These are phyloP conservation scores for Backusella psychrophila DNA, from an alignment of 192 early-diverging fungal genomes.

Conservation along the genomic window DNA sequence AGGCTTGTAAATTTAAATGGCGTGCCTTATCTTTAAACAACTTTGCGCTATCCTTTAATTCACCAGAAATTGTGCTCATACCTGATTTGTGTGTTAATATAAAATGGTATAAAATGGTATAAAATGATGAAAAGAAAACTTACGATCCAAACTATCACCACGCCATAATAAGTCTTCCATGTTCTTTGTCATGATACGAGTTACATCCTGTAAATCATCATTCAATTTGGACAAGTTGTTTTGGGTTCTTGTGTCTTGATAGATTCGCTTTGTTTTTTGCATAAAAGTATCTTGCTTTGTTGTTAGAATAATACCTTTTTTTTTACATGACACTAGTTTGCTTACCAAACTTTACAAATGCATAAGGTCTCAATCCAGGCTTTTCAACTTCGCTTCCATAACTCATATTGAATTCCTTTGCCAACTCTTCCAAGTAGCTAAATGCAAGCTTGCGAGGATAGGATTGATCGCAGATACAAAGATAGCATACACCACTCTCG, in stretches of 20 bases:
- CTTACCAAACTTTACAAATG: constrained; percentile 94
- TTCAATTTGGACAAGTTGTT: constrained; percentile 90
- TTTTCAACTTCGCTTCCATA: constrained; percentile 90
- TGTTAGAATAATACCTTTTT: background rate
- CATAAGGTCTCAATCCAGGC: constrained; percentile 86
- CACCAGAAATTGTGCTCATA: constrained; percentile 40
- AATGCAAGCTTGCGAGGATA: constrained; percentile 95
- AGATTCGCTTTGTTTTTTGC: constrained; percentile 96
- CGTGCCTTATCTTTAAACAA: constrained; percentile 84
- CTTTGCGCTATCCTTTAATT: constrained; percentile 59
- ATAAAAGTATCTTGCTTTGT: constrained; percentile 84
- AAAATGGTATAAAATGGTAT: background rate
- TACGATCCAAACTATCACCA: constrained; percentile 78
- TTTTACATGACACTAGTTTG: background rate
- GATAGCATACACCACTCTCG: constrained; percentile 90
- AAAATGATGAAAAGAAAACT: constrained; percentile 16
- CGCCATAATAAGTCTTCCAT: constrained; percentile 94
- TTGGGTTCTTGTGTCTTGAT: constrained; percentile 93
- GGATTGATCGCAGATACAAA: constrained; percentile 89
- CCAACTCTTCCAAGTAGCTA: constrained; percentile 92
- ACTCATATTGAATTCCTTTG: constrained; percentile 90
- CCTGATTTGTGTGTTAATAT: constrained; percentile 13
- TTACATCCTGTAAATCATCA: constrained; percentile 95
- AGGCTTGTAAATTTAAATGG: constrained; percentile 82
- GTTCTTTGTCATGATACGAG: constrained; percentile 98